phyloP scores from a whole-genome alignment of 164 flowering plant species.

The Litsea cubeba region DNA sequence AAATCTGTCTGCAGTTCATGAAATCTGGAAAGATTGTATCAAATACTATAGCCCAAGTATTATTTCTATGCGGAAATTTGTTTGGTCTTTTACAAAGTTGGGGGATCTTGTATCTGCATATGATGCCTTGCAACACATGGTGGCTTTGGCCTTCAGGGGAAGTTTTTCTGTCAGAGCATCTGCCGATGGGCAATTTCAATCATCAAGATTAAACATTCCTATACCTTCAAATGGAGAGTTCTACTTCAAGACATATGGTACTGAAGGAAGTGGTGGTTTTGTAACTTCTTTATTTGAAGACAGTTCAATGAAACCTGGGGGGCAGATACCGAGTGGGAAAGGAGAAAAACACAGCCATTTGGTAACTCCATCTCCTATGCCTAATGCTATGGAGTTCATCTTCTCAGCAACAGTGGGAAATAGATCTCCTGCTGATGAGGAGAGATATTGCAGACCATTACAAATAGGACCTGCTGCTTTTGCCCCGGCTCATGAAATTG shows the following conservation, averaged over 20 bases:
- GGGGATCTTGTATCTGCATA: slow-evolving; percentile 65
- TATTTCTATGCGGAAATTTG: slow-evolving; percentile 45
- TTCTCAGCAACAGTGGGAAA: background rate
- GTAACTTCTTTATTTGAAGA: slow-evolving; percentile 8
- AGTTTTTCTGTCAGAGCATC: slow-evolving; percentile 18
- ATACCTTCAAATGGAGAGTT: slow-evolving; percentile 34
- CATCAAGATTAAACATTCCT: slow-evolving; percentile 60
- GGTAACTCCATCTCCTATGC: background rate
- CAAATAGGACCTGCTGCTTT: background rate
- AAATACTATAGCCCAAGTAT: slow-evolving; percentile 49
- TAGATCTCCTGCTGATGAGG: background rate
- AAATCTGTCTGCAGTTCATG: slow-evolving; percentile 52
- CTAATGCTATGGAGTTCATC: background rate
- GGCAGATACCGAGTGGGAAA: slow-evolving; percentile 3
- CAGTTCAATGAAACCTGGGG: slow-evolving; percentile 3
- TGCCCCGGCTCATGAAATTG: background rate
- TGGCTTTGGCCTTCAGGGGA: slow-evolving; percentile 38
- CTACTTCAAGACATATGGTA: slow-evolving; percentile 3
- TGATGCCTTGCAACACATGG: slow-evolving; percentile 62
- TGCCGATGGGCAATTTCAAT: slow-evolving; percentile 26
- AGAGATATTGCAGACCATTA: slow-evolving; percentile 5
- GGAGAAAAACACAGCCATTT: background rate
- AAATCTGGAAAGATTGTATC: slow-evolving; percentile 60
- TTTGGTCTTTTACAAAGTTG: slow-evolving; percentile 62
- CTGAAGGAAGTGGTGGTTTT: slow-evolving; percentile 14